These are phyloP conservation scores for Cladobotryum protrusum DNA, from an alignment of 2,329 filamentous ascomycete species.

Conservation along the genomic window DNA sequence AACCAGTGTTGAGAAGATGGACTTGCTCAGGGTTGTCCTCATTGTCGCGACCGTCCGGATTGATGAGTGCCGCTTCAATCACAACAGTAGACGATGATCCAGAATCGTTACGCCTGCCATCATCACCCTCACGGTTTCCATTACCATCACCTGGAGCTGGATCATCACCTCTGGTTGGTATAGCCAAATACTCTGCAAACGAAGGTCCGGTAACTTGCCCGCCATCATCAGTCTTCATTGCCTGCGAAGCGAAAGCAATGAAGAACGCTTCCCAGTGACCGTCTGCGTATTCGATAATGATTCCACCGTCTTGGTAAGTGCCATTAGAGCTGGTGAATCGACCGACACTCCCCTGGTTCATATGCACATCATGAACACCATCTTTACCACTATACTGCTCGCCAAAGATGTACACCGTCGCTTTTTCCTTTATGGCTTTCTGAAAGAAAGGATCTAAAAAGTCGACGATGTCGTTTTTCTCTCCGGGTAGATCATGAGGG, in stretches of 20 bases:
- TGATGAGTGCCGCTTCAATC: no score
- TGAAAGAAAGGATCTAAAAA: conserved; percentile 6
- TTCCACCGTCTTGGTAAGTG: conserved; percentile 10
- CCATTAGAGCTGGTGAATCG: conserved; percentile 5
- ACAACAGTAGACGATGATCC: no score
- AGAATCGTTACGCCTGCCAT: no score
- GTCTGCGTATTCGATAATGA: conserved; percentile 11
- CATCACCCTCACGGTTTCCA: no score
- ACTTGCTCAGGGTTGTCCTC: conserved; percentile 3
- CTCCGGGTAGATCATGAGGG: conserved; percentile 4
- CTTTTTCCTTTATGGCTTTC: conserved; percentile 5
- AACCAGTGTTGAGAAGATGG: conserved; percentile 1
- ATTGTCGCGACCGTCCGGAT: no score
- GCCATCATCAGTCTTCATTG: conserved; percentile 9
- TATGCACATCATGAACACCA: conserved; percentile 11
- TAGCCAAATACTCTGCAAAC: no score
- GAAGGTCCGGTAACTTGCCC: not conserved
- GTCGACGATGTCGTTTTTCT: conserved; percentile 11
- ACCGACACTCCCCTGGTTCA: conserved; percentile 10
- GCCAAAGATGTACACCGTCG: conserved; percentile 10
- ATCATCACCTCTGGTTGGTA: no score
- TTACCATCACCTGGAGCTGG: no score
- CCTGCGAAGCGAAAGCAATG: conserved; percentile 12
- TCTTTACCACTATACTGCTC: conserved; percentile 3
- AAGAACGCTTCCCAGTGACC: conserved; percentile 11